These are phyloP conservation scores for Aspergillus uvarum DNA, from an alignment of 2,329 filamentous ascomycete genomes.

Conservation along the genomic window DNA sequence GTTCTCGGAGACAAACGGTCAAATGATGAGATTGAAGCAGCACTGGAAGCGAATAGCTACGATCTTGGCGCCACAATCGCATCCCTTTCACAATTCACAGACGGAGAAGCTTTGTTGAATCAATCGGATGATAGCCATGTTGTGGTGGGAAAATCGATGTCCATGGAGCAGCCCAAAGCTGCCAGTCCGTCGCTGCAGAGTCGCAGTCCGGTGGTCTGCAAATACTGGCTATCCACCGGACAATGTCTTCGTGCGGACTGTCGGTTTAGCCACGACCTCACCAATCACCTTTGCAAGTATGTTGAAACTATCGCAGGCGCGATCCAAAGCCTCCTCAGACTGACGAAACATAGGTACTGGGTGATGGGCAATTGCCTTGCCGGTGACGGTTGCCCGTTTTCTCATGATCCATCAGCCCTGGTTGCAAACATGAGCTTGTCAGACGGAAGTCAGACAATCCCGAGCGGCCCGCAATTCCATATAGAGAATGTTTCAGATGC, in stretches of 20 bases:
- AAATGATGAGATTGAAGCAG: conserved; percentile 92
- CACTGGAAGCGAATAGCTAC: conserved; percentile 84
- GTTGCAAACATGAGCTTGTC: conserved; percentile 78
- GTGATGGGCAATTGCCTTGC: conserved; percentile 93
- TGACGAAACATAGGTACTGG: conserved; percentile 70
- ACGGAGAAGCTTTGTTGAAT: conserved; percentile 50
- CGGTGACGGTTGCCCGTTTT: conserved; percentile 92
- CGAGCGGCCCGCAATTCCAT: conserved; percentile 65
- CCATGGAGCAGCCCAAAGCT: conserved; percentile 68
- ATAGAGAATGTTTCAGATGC: conserved; percentile 75
- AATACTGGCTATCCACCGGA: conserved; percentile 95
- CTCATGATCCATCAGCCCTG: conserved; percentile 85
- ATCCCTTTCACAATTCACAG: conserved; percentile 76
- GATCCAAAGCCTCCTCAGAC: background rate
- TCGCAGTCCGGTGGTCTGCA: conserved; percentile 88
- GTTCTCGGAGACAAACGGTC: conserved; percentile 85
- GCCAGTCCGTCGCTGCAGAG: conserved; percentile 72
- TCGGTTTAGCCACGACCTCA: conserved; percentile 93
- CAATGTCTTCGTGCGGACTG: conserved; percentile 94
- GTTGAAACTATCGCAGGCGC: conserved; percentile 40
- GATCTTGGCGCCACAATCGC: conserved; percentile 90
- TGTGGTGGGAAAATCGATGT: conserved; percentile 87
- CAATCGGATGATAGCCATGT: conserved; percentile 62
- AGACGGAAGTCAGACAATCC: conserved; percentile 49
- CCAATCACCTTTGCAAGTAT: conserved; percentile 96